Evolutionary conservation across 1,284 basidiomycete genomes (phyloP).

Genomic region (Vanrija sp.): DNA sequence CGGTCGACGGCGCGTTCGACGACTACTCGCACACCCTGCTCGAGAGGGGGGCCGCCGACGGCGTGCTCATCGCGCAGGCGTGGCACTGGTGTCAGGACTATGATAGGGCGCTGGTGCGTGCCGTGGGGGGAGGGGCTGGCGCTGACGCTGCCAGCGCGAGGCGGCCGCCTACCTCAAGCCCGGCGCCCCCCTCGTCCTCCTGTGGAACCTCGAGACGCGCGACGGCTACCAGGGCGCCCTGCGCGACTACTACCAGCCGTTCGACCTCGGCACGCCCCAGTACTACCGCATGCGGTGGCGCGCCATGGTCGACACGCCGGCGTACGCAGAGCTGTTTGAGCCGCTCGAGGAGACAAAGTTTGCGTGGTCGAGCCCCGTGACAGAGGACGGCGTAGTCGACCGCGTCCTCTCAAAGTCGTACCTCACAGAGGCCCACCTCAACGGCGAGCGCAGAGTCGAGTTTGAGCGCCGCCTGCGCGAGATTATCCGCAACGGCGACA

Average conservation of each 20-base stretch:
- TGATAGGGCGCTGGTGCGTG: constrained; percentile 41
- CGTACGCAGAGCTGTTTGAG: constrained; percentile 34
- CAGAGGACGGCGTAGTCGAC: constrained; percentile 34
- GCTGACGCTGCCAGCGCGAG: constrained; percentile 26
- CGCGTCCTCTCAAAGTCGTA: constrained; percentile 44
- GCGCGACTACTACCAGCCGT: constrained; percentile 30
- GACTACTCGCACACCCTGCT: constrained; percentile 34
- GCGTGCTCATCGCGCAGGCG: constrained; percentile 47
- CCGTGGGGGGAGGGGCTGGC: neutral
- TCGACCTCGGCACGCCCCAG: constrained; percentile 41
- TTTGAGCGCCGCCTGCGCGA: constrained; percentile 24
- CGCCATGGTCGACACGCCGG: constrained; percentile 29
- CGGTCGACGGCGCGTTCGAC: constrained; percentile 48
- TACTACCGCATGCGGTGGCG: constrained; percentile 40
- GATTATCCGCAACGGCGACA: constrained; percentile 24
- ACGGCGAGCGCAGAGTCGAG: constrained; percentile 22
- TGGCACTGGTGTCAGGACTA: constrained; percentile 49
- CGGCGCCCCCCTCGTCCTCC: constrained; percentile 38
- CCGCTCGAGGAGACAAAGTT: constrained; percentile 18
- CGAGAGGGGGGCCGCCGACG: constrained; percentile 33
- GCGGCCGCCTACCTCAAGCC: constrained; percentile 47
- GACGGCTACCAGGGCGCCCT: constrained; percentile 22
- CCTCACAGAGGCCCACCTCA: constrained; percentile 36
- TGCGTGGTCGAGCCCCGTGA: constrained; percentile 27
- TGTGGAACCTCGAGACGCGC: constrained; percentile 46